These are phyloP conservation scores for Claviceps quebecensis DNA, from an alignment of 2,329 filamentous ascomycete species.

Conservation along the genomic window DNA sequence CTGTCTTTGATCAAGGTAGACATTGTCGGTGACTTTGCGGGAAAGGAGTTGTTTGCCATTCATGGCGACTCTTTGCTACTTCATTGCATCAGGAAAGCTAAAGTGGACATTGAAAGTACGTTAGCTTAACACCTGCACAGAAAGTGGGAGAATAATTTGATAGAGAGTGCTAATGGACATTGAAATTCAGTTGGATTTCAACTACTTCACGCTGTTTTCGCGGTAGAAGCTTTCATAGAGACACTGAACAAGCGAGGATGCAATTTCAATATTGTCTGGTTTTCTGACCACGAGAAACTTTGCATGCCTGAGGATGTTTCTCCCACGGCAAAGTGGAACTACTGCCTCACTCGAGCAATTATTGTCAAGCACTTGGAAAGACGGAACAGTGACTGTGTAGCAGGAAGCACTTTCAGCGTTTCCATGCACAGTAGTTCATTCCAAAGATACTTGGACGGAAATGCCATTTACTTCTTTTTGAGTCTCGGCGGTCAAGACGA, in stretches of 20 bases:
- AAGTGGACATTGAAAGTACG: constrained; percentile 41
- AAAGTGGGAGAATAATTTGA: too few species aligned
- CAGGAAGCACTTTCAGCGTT: not conserved
- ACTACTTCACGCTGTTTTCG: not conserved
- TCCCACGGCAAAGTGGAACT: constrained; percentile 29
- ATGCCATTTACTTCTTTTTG: constrained; percentile 53
- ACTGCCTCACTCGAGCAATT: constrained; percentile 45
- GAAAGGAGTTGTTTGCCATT: constrained; percentile 57
- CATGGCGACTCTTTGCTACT: constrained; percentile 61
- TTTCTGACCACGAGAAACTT: constrained; percentile 39
- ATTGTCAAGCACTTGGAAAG: constrained; percentile 48
- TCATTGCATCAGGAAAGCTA: constrained; percentile 45
- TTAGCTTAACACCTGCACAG: not conserved
- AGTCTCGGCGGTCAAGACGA: constrained; percentile 17
- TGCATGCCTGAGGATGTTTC: constrained; percentile 33
- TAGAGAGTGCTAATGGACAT: not conserved
- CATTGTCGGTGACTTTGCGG: constrained; percentile 62
- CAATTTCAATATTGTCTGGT: constrained; percentile 59
- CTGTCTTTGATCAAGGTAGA: constrained; percentile 32
- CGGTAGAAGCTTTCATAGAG: constrained; percentile 11
- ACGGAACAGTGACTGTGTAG: constrained; percentile 8
- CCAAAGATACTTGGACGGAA: constrained; percentile 34
- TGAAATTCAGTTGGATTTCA: not conserved
- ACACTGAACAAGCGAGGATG: constrained; percentile 42
- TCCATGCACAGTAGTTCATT: constrained; percentile 35